These are phyloP conservation scores for Globisporangium okanoganense DNA, from an alignment of 352 stramenopile genomes.

Conservation along the genomic window DNA sequence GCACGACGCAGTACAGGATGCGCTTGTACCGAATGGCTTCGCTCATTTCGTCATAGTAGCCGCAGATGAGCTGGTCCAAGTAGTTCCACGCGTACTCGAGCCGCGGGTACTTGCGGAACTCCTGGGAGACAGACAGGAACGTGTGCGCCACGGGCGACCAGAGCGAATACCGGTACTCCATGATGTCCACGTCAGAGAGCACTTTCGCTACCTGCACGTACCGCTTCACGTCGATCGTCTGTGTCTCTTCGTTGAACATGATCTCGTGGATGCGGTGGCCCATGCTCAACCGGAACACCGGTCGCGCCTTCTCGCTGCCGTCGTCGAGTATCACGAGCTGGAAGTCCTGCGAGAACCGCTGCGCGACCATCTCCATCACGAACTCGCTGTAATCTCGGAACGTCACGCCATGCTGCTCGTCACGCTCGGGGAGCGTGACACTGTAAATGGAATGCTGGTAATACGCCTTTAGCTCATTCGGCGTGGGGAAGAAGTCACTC, in stretches of 20 bases:
- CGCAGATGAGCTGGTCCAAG: constrained; percentile 80
- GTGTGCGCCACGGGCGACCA: constrained; percentile 64
- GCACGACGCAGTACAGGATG: constrained; percentile 69
- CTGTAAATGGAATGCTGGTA: constrained; percentile 88
- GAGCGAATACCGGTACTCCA: constrained; percentile 82
- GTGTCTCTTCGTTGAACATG: constrained; percentile 81
- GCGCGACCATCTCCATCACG: constrained; percentile 83
- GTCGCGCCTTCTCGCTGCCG: constrained; percentile 28
- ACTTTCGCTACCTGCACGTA: constrained; percentile 66
- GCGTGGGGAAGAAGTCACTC: constrained; percentile 85
- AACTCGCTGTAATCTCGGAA: constrained; percentile 78
- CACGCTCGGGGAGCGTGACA: constrained; percentile 66
- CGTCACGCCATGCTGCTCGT: constrained; percentile 59
- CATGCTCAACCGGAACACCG: constrained; percentile 76
- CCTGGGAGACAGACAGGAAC: constrained; percentile 64
- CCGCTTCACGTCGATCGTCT: constrained; percentile 85
- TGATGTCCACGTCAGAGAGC: constrained; percentile 66
- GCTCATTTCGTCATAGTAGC: constrained; percentile 85
- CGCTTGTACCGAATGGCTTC: constrained; percentile 82
- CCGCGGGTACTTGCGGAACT: constrained; percentile 81
- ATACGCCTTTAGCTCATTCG: constrained; percentile 74
- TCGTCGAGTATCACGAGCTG: constrained; percentile 75
- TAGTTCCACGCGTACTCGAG: constrained; percentile 87
- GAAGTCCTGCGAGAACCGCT: constrained; percentile 83
- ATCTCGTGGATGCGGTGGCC: constrained; percentile 87